These are phyloP conservation scores for Phaffia tasmanica DNA, from an alignment of 768 basidiomycete genomes.

Conservation along the genomic window DNA sequence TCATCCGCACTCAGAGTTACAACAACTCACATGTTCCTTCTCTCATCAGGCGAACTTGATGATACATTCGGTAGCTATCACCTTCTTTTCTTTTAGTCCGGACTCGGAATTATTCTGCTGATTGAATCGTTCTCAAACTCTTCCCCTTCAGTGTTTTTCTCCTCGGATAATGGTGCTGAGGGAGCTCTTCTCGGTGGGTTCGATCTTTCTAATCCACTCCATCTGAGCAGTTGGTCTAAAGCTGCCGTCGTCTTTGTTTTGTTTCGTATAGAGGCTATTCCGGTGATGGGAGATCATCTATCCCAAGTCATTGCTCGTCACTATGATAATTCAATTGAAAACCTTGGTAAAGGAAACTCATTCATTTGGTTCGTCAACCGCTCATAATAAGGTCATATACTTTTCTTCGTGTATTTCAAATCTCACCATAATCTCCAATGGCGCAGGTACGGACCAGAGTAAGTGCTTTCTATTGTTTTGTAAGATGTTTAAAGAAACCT, in stretches of 20 bases:
- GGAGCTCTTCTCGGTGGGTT: conserved; percentile 26
- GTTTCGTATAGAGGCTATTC: conserved; percentile 28
- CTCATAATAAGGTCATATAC: no score
- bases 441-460: conserved; percentile 4
- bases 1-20: background rate
- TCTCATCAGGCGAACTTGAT: conserved; percentile 28
- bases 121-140: no score
- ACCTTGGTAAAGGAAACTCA: conserved; percentile 33
- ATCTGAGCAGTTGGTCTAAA: conserved; percentile 18
- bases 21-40: background rate
- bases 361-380: conserved; percentile 23
- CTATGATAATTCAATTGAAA: conserved; percentile 32
- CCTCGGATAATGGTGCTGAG: conserved; percentile 35
- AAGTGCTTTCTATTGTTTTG: no score
- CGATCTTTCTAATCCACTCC: conserved; percentile 16
- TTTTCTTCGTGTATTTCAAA: no score
- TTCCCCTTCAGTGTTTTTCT: conserved; percentile 29
- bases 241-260: background rate
- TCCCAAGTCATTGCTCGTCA: conserved; percentile 23
- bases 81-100: no score
- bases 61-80: conserved; percentile 29
- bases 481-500: no score
- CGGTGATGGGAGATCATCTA: conserved; percentile 29
- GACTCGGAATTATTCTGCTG: no score
- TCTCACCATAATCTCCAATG: background rate